Evolutionary conservation across 352 stramenopile species (phyloP).

Genomic region (Bremia lactucae): DNA sequence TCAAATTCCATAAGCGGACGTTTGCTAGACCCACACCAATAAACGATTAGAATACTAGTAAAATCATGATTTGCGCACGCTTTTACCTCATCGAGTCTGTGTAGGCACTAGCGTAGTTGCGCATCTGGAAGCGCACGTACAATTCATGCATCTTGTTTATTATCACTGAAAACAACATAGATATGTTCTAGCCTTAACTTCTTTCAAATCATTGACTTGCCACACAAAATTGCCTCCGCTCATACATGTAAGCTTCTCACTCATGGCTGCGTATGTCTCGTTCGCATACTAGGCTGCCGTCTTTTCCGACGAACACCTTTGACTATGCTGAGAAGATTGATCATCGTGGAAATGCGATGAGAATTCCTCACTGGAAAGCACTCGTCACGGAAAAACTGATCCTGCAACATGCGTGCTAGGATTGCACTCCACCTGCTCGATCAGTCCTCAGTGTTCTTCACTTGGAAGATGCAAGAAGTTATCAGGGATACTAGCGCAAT

Average conservation of each 20-base stretch:
- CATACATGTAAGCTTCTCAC: conserved; percentile 60
- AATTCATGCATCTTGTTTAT: conserved; percentile 74
- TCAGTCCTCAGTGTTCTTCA: conserved; percentile 19
- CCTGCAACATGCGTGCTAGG: conserved; percentile 72
- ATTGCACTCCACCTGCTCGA: conserved; percentile 60
- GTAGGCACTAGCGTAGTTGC: conserved; percentile 32
- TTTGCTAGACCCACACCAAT: conserved; percentile 27
- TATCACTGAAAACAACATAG: conserved; percentile 37
- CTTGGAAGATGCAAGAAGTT: conserved; percentile 62
- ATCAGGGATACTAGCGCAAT: conserved; percentile 38
- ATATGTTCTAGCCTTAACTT: conserved; percentile 1
- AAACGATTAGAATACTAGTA: not conserved
- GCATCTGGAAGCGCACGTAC: conserved; percentile 77
- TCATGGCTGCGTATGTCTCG: conserved; percentile 61
- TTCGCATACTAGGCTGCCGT: conserved; percentile 56
- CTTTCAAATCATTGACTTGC: not conserved
- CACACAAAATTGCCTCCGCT: conserved; percentile 35
- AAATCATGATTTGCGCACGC: not conserved
- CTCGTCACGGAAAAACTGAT: conserved; percentile 75
- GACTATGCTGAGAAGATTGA: conserved; percentile 8
- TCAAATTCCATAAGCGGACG: conserved; percentile 59
- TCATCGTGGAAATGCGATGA: conserved; percentile 54
- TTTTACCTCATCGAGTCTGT: conserved; percentile 59
- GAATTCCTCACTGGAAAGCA: conserved; percentile 63
- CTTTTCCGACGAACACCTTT: conserved; percentile 38